Base-by-base conservation (phyloP, 148 eudicot genomes). In the Oxyria digyna region DNA sequence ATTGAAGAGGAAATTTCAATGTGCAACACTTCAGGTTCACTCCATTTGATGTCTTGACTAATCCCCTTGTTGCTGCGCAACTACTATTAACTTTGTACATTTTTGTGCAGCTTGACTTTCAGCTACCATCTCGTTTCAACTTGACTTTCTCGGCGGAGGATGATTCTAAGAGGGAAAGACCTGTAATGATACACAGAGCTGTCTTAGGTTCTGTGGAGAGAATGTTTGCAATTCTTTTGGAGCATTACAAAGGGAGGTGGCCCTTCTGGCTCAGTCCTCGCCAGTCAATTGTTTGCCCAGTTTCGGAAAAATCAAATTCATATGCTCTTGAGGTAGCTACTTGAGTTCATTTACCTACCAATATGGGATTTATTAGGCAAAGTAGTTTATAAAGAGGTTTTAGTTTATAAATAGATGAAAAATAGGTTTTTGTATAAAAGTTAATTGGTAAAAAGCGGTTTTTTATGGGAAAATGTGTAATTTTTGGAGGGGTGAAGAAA, bases 201-300 rank as follows among this genome's bases (percentile, higher is more conserved):
- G 84, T 91, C 69, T 85, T 95, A 59, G 99, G 99, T 26, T 95
- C 99, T 62, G 97, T 95, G 74, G 99, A 95, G 74, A 82, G 99
- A 29, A 91, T 95, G 99, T 84, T 91, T 79, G 99, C 99, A 27
- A 88, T 95, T 72, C 89, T 95, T n/a, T 74, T 95, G 79, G 99
- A 95, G 81, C 99, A 95, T 78, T 88, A 80, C 48, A 95, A 95
- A 80, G 99, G 99, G 38, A 95, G 91, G 76, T 91, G 97, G 99
- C 99, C 99, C 18, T 85, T 95, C 76, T 95, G 99, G 99, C 87
- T 88, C 8, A 95, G 99, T 74, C 99, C 99, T 3, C 91, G 99
- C 45, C 99, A 95, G 76, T 86, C 87, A 49, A 88, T 91, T 46
- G 96, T 95, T 68, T 88, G 96, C 79, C 88, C 91, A 40, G 93